Conservation (phyloP, 106 monocot species). For the Narthecium ossifragum region DNA sequence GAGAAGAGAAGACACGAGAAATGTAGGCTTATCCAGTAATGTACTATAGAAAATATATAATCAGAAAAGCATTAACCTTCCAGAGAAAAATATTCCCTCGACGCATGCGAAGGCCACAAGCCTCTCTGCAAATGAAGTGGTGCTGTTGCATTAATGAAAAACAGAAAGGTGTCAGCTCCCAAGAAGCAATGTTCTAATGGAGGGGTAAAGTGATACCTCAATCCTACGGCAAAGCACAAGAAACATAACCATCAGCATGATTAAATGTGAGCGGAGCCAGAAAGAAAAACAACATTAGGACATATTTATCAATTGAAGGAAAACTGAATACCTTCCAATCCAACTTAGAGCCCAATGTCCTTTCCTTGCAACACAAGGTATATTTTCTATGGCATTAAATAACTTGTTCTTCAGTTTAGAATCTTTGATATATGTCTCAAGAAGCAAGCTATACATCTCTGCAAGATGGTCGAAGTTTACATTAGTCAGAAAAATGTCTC, state of each 20-base stretch:
- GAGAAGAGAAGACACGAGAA: background rate
- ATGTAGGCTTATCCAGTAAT: background rate
- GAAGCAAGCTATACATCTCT: constrained; percentile 40
- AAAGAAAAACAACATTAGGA: no score
- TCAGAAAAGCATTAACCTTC: constrained; percentile 14
- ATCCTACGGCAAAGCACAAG: no score
- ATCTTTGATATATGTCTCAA: constrained; percentile 33
- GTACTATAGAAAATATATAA: background rate
- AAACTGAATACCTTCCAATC: constrained; percentile 23
- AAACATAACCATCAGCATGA: no score
- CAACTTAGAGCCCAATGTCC: constrained; percentile 30
- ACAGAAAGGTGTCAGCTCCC: background rate
- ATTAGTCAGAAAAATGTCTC: no score
- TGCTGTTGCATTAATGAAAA: constrained; percentile 7
- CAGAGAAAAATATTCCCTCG: constrained; percentile 35
- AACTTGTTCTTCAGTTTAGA: constrained; percentile 18
- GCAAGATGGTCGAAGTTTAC: background rate
- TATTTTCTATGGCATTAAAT: constrained; percentile 29
- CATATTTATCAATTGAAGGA: background rate
- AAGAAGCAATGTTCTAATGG: background rate
- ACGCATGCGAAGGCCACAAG: constrained; percentile 29
- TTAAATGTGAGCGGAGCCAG: no score
- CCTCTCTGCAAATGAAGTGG: constrained; percentile 29
- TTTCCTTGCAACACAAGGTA: constrained; percentile 29
- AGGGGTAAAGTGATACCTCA: no score